phyloP scores from a whole-genome alignment of 83 land plant genomes.

The Picea engelmannii region DNA sequence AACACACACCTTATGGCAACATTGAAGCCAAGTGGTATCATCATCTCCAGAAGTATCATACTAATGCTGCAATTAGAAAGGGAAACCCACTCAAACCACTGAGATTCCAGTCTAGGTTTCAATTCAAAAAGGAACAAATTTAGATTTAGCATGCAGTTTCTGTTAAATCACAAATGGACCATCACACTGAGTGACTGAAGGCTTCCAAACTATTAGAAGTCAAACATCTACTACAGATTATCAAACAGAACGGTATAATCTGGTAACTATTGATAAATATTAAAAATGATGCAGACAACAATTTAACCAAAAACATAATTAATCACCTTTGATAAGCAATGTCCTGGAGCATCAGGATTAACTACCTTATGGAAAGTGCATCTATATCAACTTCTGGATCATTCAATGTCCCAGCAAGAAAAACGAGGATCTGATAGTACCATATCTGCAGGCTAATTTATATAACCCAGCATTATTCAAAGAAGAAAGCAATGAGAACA shows the following conservation, averaged over 20 bases:
- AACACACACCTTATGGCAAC: conserved; percentile 16
- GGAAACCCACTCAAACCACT: neutral
- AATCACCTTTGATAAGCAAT: conserved; percentile 13
- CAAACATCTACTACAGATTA: neutral
- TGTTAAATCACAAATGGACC: neutral
- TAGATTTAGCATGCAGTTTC: neutral
- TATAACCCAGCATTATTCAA: neutral
- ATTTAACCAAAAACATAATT: neutral
- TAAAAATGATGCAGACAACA: neutral
- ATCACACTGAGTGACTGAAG: neutral
- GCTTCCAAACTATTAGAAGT: neutral
- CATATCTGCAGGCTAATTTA: conserved; percentile 19
- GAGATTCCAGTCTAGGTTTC: neutral
- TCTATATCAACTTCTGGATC: conserved; percentile 21
- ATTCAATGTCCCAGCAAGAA: conserved; percentile 18
- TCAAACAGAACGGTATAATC: neutral
- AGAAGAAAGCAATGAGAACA: neutral
- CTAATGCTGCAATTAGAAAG: conserved; percentile 13
- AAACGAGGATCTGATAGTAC: conserved; percentile 20
- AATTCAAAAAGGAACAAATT: neutral
- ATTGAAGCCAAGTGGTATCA: conserved; percentile 14
- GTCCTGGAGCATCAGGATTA: conserved; percentile 16
- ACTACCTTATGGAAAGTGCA: conserved; percentile 18
- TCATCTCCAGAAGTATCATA: conserved; percentile 15
- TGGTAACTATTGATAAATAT: neutral